These are phyloP conservation scores for Vanrija sp. DNA, from an alignment of 1,284 basidiomycete species.

Conservation along the genomic window DNA sequence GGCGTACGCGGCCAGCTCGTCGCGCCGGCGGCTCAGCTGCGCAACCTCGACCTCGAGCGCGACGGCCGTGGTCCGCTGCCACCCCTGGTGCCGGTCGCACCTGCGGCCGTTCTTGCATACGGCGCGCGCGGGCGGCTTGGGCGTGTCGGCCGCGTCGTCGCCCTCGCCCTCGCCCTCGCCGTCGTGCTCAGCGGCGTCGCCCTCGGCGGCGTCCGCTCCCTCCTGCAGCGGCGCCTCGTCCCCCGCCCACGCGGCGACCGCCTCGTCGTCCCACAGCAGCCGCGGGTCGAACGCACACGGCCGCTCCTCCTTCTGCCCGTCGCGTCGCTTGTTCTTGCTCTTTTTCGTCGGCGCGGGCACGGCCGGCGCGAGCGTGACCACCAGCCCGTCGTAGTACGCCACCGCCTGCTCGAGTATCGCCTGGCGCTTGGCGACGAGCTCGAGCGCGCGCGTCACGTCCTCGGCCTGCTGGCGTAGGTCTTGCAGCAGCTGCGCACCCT, in stretches of 20 bases:
- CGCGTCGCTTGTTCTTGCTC: constrained; percentile 22
- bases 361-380: neutral
- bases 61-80: constrained; percentile 37
- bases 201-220: neutral
- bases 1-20: constrained; percentile 1
- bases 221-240: neutral
- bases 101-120: constrained; percentile 24
- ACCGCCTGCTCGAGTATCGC: constrained; percentile 22
- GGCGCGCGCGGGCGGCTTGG: neutral
- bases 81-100: constrained; percentile 44
- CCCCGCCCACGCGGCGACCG: constrained; percentile 18
- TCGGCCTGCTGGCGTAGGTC: constrained; percentile 17
- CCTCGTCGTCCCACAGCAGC: constrained; percentile 33
- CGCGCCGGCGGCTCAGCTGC: constrained; percentile 17
- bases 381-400: constrained; percentile 21
- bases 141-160: neutral
- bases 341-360: constrained; percentile 15
- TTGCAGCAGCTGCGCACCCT: constrained; percentile 1
- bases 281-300: constrained; percentile 38
- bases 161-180: constrained; percentile 4
- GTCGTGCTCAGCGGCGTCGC: neutral
- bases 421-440: constrained; percentile 28
- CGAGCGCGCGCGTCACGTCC: constrained; percentile 13
- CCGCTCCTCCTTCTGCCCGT: constrained; percentile 24
- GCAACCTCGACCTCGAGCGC: constrained; percentile 30